phyloP scores from a whole-genome alignment of 148 eudicot genomes.

The Amaranthus hypochondriacus region DNA sequence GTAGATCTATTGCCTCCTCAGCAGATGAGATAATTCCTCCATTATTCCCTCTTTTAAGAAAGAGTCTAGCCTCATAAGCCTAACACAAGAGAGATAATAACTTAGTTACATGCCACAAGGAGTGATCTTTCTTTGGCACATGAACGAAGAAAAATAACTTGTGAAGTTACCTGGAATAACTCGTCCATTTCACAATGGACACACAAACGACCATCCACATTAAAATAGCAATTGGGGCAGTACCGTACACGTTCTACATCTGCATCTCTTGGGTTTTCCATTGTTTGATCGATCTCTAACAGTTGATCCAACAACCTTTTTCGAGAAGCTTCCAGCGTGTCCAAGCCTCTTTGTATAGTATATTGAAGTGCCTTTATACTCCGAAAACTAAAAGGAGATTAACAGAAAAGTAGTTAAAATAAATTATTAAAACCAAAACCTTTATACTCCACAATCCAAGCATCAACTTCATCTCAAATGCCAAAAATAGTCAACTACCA shows the following conservation, averaged over 20 bases:
- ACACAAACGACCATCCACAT: constrained; percentile 70
- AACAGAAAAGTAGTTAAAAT: background rate
- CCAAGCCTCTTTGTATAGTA: constrained; percentile 70
- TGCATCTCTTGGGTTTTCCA: constrained; percentile 77
- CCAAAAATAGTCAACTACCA: background rate
- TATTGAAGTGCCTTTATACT: constrained; percentile 58
- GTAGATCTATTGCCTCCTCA: constrained; percentile 73
- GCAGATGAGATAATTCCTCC: constrained; percentile 62
- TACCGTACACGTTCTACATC: constrained; percentile 75
- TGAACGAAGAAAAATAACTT: background rate
- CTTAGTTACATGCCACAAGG: constrained; percentile 1
- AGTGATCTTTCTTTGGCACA: constrained; percentile 3
- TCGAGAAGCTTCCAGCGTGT: constrained; percentile 66
- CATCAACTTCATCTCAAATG: background rate
- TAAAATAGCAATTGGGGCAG: constrained; percentile 65
- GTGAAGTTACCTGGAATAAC: constrained; percentile 63
- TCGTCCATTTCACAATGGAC: constrained; percentile 86
- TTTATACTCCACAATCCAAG: background rate
- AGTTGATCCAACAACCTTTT: constrained; percentile 57
- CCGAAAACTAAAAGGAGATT: constrained; percentile 50
- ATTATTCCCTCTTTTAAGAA: constrained; percentile 60
- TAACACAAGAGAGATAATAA: constrained; percentile 19
- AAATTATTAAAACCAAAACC: background rate
- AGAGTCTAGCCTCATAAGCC: constrained; percentile 95
- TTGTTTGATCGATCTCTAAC: constrained; percentile 62